Evolutionary conservation across 495 filamentous ascomycete species (phyloP).

Genomic region (Talaromyces wortmannii): DNA sequence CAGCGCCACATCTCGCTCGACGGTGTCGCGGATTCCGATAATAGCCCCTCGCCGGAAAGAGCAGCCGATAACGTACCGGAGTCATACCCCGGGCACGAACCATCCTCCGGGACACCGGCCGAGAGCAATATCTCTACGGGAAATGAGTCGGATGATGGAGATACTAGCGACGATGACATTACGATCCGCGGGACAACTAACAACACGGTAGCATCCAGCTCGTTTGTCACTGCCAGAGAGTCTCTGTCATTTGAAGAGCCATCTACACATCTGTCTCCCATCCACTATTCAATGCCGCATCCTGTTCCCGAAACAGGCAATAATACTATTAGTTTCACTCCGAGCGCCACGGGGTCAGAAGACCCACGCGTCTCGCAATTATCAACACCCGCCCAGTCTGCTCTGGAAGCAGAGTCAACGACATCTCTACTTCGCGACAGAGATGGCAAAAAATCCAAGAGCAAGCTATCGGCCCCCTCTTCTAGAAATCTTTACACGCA

Average conservation of each 20-base stretch:
- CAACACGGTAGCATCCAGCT: conserved; percentile 12
- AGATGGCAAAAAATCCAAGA: conserved; percentile 15
- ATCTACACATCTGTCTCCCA: background rate
- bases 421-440: conserved; percentile 22
- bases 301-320: background rate
- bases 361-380: background rate
- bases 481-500: conserved; percentile 22
- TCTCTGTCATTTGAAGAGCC: background rate
- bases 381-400: conserved; percentile 6
- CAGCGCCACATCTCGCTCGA: background rate
- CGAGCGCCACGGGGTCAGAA: background rate
- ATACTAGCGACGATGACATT: background rate
- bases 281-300: background rate
- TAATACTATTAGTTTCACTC: background rate
- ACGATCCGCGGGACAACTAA: background rate
- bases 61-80: background rate
- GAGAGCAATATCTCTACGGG: background rate
- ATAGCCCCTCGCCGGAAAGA: background rate
- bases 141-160: background rate
- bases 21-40: conserved; percentile 5
- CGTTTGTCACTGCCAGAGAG: conserved; percentile 27
- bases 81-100: background rate
- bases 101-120: background rate
- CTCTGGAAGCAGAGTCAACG: conserved; percentile 32
- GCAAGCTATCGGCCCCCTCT: conserved; percentile 13